Base-by-base conservation (phyloP, 306 rosid species). In the Purshia tridentata region DNA sequence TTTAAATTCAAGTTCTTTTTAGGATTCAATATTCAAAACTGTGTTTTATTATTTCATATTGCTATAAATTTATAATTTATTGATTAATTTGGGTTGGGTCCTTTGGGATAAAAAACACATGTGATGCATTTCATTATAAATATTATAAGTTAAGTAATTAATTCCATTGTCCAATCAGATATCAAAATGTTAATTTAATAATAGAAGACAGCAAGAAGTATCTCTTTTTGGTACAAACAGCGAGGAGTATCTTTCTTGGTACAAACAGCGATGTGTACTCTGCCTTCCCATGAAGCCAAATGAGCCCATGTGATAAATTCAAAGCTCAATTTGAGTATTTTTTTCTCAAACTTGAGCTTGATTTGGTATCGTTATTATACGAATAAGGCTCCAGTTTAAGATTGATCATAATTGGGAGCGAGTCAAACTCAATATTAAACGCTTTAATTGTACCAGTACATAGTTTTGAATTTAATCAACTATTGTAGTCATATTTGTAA, bases 271-370 rank as follows among this genome's bases (percentile, higher is more conserved):
- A 65, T 22, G 54, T 13, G 13, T 47, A n/a, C n/a, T n/a, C n/a
- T 2, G 50, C 4, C 14, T 15, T 9, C 46, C 8, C 44, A 20
- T 66, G 4, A 5, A 15, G 41, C 9, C n/a, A 35, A 4, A 35
- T 9, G 4, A 15, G 65, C 45, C 65, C 19, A 59, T 59, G 65
- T 59, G 65, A n/a, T n/a, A n/a, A n/a, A n/a, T n/a, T n/a, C n/a
- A n/a, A n/a, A n/a, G n/a, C n/a, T n/a, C n/a, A n/a, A n/a, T n/a
- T n/a, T n/a, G n/a, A n/a, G n/a, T n/a, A n/a, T n/a, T n/a, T n/a
- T n/a, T n/a, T n/a, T n/a, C n/a, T n/a, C n/a, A n/a, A n/a, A n/a
- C n/a, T n/a, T n/a, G n/a, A n/a, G n/a, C n/a, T n/a, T n/a, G n/a
- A n/a, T n/a, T n/a, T n/a, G n/a, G n/a, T n/a, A n/a, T n/a, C n/a